These are phyloP conservation scores for Choiromyces venosus DNA, from an alignment of 495 filamentous ascomycete genomes.

Conservation along the genomic window DNA sequence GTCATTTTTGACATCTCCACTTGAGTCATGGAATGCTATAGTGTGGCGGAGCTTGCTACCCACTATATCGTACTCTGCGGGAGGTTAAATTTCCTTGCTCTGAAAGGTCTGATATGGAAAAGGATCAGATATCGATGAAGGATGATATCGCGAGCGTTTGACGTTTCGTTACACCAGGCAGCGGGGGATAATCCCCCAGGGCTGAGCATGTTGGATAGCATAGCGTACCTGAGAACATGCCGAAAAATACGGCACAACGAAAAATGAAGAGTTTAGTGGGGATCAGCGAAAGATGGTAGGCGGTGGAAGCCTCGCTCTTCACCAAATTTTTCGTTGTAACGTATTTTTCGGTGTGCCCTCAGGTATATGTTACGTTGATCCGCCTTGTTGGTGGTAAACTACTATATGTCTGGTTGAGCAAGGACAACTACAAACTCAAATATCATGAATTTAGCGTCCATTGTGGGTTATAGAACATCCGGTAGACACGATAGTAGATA, in stretches of 20 bases:
- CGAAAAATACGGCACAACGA: too few species aligned
- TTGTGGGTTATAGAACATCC: neutral
- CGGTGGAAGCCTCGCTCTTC: too few species aligned
- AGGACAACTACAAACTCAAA: neutral
- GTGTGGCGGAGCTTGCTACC: neutral
- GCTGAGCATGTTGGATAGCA: neutral
- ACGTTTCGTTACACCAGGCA: neutral
- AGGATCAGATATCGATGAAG: neutral
- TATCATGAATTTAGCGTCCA: neutral
- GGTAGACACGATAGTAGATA: too few species aligned
- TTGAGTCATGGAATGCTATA: neutral
- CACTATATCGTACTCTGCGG: neutral
- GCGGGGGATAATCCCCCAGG: neutral
- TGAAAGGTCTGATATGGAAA: neutral
- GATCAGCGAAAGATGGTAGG: too few species aligned
- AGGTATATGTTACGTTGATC: neutral
- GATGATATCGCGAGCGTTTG: neutral
- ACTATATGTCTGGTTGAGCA: neutral
- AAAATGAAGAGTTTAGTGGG: too few species aligned
- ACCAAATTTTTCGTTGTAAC: too few species aligned
- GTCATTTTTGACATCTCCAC: neutral
- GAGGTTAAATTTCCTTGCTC: neutral
- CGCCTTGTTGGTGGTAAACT: neutral
- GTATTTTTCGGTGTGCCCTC: too few species aligned
- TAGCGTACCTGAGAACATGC: too few species aligned